Base-by-base conservation (phyloP, 176 grass and related monocot species). In the Eremochloa ophiuroides region DNA sequence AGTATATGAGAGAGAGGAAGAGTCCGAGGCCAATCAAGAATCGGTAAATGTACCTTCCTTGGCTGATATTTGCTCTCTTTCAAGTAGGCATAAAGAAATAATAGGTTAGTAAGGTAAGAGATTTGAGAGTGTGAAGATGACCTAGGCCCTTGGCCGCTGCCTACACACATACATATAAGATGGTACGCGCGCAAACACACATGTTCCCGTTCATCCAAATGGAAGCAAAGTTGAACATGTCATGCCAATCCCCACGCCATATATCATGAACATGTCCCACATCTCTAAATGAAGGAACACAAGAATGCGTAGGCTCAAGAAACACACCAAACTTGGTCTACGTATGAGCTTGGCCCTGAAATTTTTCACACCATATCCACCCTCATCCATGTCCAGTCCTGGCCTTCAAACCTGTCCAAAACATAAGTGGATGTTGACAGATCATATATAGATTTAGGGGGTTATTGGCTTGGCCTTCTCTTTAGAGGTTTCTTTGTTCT, bases 1-100 rank as follows among this genome's bases (percentile, higher is more conserved):
- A 66, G 85, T 88, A 33, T 99, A 99, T 58, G 84, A 96, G 62
- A 99, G 97, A 86, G 78, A 90, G 46, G 85, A 90, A 27, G 93
- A 91, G 68, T 4, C 72, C 75, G 71, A 85, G 20, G 76, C 75
- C 73, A 83, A 74, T 15, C 69, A 87, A 60, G 86, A 95, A 51
- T 77, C 34, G 90, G 97, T 99, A 90, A 84, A 70, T 65, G 44
- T 67, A 65, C 50, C 62, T 64, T 28, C 16, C 37, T 81, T 14
- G 10, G 76, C n/a, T 71, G 27, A 79, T 74, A 79, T 51, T 72
- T 29, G 23, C 48, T 74, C 43, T 27, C 30, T 65, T 56, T 75
- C 35, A 6, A 51, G 67, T 42, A 86, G 38, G 46, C 11, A 39
- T 41, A 28, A 51, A 71, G 13, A 18, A 25, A 18, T 51, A 4